These are phyloP conservation scores for Staphylotrichum longicolle DNA, from an alignment of 495 filamentous ascomycete species.

Conservation along the genomic window DNA sequence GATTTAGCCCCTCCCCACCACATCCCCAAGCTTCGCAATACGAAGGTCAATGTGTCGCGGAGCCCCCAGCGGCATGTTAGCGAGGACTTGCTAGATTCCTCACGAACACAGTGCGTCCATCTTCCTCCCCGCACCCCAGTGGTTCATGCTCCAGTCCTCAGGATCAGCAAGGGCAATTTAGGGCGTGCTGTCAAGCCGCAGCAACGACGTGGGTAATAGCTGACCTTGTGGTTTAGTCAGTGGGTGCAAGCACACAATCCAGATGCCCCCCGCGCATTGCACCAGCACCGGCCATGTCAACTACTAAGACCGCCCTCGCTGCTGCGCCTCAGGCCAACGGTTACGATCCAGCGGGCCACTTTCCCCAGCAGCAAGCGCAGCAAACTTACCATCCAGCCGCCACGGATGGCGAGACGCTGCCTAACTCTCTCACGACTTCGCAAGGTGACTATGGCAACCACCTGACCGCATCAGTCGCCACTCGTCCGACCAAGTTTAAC, in stretches of 20 bases:
- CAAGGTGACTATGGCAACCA: constrained; percentile 34
- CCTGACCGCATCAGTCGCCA: constrained; percentile 24
- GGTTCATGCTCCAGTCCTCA: too few relatives aligned
- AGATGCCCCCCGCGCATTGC: constrained; percentile 17
- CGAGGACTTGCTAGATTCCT: not conserved
- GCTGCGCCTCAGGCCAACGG: constrained; percentile 20
- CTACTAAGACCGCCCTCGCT: constrained; percentile 23
- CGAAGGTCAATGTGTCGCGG: not conserved
- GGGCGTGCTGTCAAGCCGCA: too few relatives aligned
- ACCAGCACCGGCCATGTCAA: constrained; percentile 25
- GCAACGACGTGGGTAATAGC: not conserved
- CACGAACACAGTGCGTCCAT: constrained; percentile 8
- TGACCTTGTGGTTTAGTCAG: constrained; percentile 12
- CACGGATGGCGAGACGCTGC: constrained; percentile 39
- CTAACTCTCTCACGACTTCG: constrained; percentile 45
- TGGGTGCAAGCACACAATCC: constrained; percentile 8
- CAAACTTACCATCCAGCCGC: constrained; percentile 22
- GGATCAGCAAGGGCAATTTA: too few relatives aligned
- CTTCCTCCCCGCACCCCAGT: not conserved
- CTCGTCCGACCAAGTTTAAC: constrained; percentile 52
- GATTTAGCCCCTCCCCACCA: too few relatives aligned
- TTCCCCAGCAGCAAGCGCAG: constrained; percentile 28
- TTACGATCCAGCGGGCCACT: constrained; percentile 21
- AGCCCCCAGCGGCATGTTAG: not conserved
- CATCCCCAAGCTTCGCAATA: not conserved